Base-by-base conservation (phyloP, 495 filamentous ascomycete genomes). In the Tuber magnatum region DNA sequence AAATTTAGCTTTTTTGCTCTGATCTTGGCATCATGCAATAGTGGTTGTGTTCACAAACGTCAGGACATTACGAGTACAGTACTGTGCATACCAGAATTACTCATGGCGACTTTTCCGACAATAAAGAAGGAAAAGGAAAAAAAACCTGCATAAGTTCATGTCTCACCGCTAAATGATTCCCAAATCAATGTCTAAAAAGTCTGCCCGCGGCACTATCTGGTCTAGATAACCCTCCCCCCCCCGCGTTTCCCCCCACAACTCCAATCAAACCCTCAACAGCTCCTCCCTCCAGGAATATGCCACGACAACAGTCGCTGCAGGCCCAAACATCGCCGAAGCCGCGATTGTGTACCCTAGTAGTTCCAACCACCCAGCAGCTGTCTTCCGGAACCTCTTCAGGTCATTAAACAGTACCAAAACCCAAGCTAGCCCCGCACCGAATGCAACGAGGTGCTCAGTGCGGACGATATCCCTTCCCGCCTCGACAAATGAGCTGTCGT, bases 251-350 rank as follows among this genome's bases (percentile, higher is more conserved):
- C 51, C 14, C 28, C 14, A 35, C 28, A 65, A 20, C 28, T 65
- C 56, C 56, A 65, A 65, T 65, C 56, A 65, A 8, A 65, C 56
- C 28, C 56, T 35, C 28, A 35, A 65, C 28, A 65, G 20, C 56
- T 77, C 56, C 41, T 77, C 76, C 76, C 76, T 77, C 76, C 69
- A 75, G 38, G 71, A 69, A 73, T 74, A 77, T 69, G 75, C 65
- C 20, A 14, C 73, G 14, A 46, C 69, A 38, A 72, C 32, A 39
- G 61, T 69, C 9, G 73, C 76, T 35, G 69, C 73, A 43, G 73
- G 73, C 48, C 73, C 76, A 69, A 74, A 40, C 28, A 77, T 16
- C 3, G 42, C 39, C 38, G 76, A 74, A 22, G 69, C 76, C 2
- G 61, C 22, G 8, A 41, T 46, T 22, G 48, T n/a, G 2, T 38